Evolutionary conservation across 208 protist genomes (phyloP).

Genomic region (Trypanosoma boissoni): DNA sequence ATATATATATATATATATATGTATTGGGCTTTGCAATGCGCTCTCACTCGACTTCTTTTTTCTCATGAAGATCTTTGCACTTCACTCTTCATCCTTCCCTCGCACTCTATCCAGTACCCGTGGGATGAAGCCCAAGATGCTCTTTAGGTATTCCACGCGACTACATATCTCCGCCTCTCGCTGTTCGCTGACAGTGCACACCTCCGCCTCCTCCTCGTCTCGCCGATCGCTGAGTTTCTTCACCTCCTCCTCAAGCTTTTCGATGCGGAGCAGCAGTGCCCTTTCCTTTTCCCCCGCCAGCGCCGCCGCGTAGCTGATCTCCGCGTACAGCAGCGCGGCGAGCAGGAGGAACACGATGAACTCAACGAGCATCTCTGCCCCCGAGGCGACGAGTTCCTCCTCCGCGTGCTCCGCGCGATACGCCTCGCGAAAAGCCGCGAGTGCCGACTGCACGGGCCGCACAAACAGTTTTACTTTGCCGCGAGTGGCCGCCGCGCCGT

Average conservation of each 20-base stretch:
- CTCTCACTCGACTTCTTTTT: too few relatives aligned
- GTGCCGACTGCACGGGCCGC: slow-evolving; percentile 66
- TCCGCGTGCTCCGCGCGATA: slow-evolving; percentile 69
- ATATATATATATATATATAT: too few relatives aligned
- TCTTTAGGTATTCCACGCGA: too few relatives aligned
- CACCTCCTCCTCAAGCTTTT: slow-evolving; percentile 73
- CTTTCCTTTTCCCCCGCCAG: slow-evolving; percentile 56
- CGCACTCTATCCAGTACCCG: too few relatives aligned
- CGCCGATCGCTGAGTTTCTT: slow-evolving; percentile 52
- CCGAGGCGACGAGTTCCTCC: slow-evolving; percentile 65
- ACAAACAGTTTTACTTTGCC: slow-evolving; percentile 44
- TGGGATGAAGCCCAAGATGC: too few relatives aligned
- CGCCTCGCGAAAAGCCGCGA: slow-evolving; percentile 67
- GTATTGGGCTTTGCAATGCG: too few relatives aligned
- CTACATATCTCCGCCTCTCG: too few relatives aligned
- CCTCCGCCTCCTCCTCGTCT: slow-evolving; percentile 30
- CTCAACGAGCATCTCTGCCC: slow-evolving; percentile 79
- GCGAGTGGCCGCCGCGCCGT: too few relatives aligned
- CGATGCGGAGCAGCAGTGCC: slow-evolving; percentile 48
- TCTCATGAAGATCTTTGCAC: too few relatives aligned
- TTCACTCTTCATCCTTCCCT: too few relatives aligned
- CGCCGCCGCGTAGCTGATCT: slow-evolving; percentile 52
- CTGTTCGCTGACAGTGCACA: slow-evolving; percentile 37
- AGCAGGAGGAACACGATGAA: slow-evolving; percentile 70
- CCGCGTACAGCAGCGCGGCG: slow-evolving; percentile 53